phyloP scores from a whole-genome alignment of 768 basidiomycete genomes.

The Boletus pseudopeckii region DNA sequence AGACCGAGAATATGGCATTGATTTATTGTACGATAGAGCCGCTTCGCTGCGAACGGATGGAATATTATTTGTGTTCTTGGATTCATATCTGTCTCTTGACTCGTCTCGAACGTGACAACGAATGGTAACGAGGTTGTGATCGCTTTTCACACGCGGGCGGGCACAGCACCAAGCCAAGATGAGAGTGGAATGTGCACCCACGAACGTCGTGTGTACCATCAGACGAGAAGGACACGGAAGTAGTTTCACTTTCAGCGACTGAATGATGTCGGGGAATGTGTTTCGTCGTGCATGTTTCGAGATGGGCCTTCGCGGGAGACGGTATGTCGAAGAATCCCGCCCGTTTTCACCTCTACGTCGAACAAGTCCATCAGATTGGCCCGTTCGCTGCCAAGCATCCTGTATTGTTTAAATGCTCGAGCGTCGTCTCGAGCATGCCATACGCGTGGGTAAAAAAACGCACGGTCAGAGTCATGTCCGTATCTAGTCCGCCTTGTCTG shows the following conservation, averaged over 20 bases:
- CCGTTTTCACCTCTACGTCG: no score
- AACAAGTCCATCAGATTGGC: no score
- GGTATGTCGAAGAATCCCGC: no score
- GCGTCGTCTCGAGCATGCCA: no score
- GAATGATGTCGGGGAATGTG: not conserved
- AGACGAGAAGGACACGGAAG: constrained; percentile 1
- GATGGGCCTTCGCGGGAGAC: constrained; percentile 16
- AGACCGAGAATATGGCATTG: constrained; percentile 32
- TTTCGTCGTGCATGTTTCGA: not conserved
- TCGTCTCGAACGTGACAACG: constrained; percentile 10
- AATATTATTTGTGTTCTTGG: constrained; percentile 32
- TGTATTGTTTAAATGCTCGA: no score
- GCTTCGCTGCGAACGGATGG: constrained; percentile 27
- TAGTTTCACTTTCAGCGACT: not conserved
- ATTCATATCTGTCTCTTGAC: not conserved
- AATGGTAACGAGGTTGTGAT: constrained; percentile 14
- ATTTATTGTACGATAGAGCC: constrained; percentile 36
- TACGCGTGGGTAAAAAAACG: constrained; percentile 9
- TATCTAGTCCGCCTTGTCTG: not conserved
- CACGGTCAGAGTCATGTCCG: not conserved
- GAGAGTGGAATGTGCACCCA: no score
- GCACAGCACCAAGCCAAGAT: not conserved
- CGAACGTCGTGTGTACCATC: constrained; percentile 7
- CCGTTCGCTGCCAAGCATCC: no score
- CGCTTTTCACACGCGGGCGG: constrained; percentile 3